Base-by-base conservation (phyloP, 1,139 yeast species). In the Pichia kudriavzevii region DNA sequence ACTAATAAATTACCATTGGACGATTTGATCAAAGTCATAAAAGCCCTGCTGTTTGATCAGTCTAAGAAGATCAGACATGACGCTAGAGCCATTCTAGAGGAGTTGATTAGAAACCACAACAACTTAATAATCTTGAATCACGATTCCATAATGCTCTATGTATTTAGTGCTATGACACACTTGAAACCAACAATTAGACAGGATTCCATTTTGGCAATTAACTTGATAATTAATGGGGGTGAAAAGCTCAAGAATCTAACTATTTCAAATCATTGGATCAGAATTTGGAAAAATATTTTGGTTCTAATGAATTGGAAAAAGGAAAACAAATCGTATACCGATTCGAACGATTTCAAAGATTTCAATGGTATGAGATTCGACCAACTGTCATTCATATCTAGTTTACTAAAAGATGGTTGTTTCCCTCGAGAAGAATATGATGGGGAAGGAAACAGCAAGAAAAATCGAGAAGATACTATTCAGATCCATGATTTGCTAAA, bases 131-230 rank as follows among this genome's bases (percentile, higher is more conserved):
- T 42, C 10, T 64, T 87, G 16, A 93, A 88, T 58, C 67, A 79
- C 32, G 66, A 77, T 21, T 63, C 79, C 6, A 59, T 88, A 3
- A 69, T 82, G 22, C 63, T 91, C 22, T 88, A 82, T 53, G 67
- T 88, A n/a, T 82, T 82, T 49, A 79, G 93, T 36, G 94, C 95
- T 11, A 91, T 91, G 97, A 83, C 97, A 13, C 96, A 91, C 53
- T 80, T 91, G 30, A 72, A 70, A 25, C 79, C 88, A 1, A 76
- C 75, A 7, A 75, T 87, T 26, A 70, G 94, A 31, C 72, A 73
- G 35, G 81, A 79, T 44, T 74, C 93, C 4, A 72, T 91, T 1
- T 69, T 67, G 39, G 79, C 78, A 46, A 60, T 87, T 23, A 63
- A 64, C 23, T 63, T 78, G 4, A 52, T 84, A 34, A 55, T 84